A percentile compares a stretch with the other conserved stretches of the same genome.
phyloP scores from a whole-genome alignment of 441 rosid genomes.

The Arabidopsis hybrid region DNA sequence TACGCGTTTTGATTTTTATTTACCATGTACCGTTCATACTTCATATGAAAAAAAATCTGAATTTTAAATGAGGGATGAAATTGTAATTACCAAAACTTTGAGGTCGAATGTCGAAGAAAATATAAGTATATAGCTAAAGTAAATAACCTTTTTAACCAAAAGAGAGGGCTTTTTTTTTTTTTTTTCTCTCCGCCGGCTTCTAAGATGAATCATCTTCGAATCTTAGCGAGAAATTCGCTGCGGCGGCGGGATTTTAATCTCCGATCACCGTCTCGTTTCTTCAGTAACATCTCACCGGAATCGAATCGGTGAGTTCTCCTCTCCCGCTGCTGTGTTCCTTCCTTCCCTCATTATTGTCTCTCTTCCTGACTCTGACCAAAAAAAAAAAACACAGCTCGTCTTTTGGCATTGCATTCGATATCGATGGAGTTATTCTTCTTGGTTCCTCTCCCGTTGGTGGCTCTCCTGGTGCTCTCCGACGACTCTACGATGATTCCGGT shows the following conservation, averaged over 20 bases:
- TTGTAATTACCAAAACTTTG: not conserved
- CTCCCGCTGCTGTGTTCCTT: not conserved
- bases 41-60: too few relatives aligned
- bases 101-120: not conserved
- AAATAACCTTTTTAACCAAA: not conserved
- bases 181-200: not conserved
- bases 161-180: too few relatives aligned
- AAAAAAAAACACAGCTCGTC: constrained; percentile 46
- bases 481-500: constrained; percentile 64
- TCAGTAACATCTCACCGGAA: constrained; percentile 30
- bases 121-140: not conserved
- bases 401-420: constrained; percentile 80
- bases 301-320: constrained; percentile 36
- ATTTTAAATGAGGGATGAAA: not conserved
- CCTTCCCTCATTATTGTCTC: constrained; percentile 5
- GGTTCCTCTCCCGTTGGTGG: constrained; percentile 74
- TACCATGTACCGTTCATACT: not conserved
- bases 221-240: constrained; percentile 36
- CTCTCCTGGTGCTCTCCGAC: constrained; percentile 60
- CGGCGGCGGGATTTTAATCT: constrained; percentile 33
- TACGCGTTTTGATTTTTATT: not conserved
- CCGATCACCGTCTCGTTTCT: constrained; percentile 40
- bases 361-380: not conserved
- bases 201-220: constrained; percentile 39
- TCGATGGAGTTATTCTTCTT: constrained; percentile 78